Base-by-base conservation (phyloP, 441 rosid species). In the Omphalea diandra region DNA sequence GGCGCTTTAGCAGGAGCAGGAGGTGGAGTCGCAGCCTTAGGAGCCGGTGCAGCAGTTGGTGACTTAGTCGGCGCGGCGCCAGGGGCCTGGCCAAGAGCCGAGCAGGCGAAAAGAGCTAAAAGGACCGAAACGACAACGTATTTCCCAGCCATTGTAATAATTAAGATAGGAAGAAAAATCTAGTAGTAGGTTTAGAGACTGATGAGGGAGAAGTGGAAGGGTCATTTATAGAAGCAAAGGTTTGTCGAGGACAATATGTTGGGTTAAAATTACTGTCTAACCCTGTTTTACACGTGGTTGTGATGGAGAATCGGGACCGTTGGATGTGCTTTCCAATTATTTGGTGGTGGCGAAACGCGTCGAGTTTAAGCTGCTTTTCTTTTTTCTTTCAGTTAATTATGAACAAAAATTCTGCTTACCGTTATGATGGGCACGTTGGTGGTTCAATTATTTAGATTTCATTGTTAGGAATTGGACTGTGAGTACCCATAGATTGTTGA, bases 71-170 rank as follows among this genome's bases (percentile, higher is more conserved):
- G 86, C 4, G 97, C 77, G 1, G 86, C 78, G 57, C 71, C 81
- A 1, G 94, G 94, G 70, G 87, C 85, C 83, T 88, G 97, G 57
- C 87, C 90, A 27, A 83, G 47, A 33, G 85, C 86, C 14, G 88
- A 82, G 35, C 72, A 70, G 43, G 75, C 84, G 22, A 81, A 14
- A 55, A 90, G 80, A 65, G 88, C 82, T 52, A 86, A 64, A 66
- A 90, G 77, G 18, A 77, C n/a, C 18, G 78, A 18, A 56, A 69
- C 41, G 40, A 81, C 70, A 49, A 83, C 15, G 61, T 80, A 29
- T 7, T 74, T 70, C 72, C 43, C 31, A 14, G 89, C 89, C 94
- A 90, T 88, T 54, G 74, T 32, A 40, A 64, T 6, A 1, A 38
- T 7, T 6, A 3, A 1, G 32, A 1, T 1, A 2, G 3, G 12